Evolutionary conservation across 495 filamentous ascomycete species (phyloP), one percentile per base, ranked within the genome.

Genomic region (Penicillium paradoxum): DNA sequence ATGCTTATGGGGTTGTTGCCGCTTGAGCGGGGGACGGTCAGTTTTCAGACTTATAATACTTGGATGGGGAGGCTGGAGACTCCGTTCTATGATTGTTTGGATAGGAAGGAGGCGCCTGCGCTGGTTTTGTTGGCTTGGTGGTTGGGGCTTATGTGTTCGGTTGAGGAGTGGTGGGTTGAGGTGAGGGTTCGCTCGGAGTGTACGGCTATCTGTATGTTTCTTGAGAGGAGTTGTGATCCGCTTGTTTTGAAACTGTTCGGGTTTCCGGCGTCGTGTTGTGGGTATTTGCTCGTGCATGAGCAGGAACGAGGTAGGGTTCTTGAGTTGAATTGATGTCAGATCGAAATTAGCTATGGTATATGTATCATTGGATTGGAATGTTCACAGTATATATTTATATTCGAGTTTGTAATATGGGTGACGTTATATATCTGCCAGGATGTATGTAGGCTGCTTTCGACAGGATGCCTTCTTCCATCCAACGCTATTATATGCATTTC

Each of bases 241-340:
- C 36, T 59, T 1, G 51, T 72, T 39, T 47, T 64, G 34, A 41
- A 45, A 13, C 40, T 69, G 57, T 15, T 69, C 38, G 58, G 64
- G 41, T 68, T 64, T 64, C 73, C 95, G 51, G 91, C 91, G 1
- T 81, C 87, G 67, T 76, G 83, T 14, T 84, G 95, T 51, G 91
- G 91, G 22, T 92, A 91, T 49, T 81, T 91, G 62, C 58, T 95
- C 54, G 75, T 62, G 2, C 87, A 95, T 32, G 95, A 95, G 86
- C 88, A 93, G 66, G 63, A 61, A 22, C 43, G 19, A 11, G 18
- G 11, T 33, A 24, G 14, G 11, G 32, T 46, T n/a, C 14, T 54
- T 14, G 45, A 48, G 11, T 22, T 53, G 38, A 24, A 33, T 29
- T 37, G 41, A 52, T 19, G 14, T 25, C 2, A 21, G 7, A 4